Base-by-base conservation (phyloP, 2,329 filamentous ascomycete genomes). In the Xylariaceae sp. region DNA sequence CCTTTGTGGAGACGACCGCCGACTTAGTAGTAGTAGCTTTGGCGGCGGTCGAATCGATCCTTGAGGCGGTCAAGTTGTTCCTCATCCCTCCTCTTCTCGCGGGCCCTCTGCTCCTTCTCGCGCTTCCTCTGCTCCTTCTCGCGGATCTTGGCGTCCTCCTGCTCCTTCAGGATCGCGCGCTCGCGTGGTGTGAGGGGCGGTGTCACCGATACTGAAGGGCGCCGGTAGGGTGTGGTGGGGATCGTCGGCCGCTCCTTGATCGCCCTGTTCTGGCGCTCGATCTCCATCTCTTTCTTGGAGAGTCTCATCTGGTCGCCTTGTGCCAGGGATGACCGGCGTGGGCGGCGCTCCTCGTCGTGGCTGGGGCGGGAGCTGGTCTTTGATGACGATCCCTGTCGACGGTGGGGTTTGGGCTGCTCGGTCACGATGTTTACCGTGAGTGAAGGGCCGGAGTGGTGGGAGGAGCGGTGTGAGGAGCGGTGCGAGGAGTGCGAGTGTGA, bases 261-360 rank as follows among this genome's bases (percentile, higher is more conserved):
- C 40, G 62, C 60, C 21, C 59, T 59, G 37, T 71, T 71, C 38
- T 65, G 64, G 39, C 57, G 57, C 7, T 57, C 59, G 38, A 71
- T 69, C 47, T 61, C 59, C 7, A 51, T 45, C 19, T 54, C 54
- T 3, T 61, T 48, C 21, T 42, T 48, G 17, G 47, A 43, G 18
- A 53, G 50, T 23, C 57, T 56, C 5, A 56, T 44, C 16, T 56
- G 55, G 28, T 57, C 54, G 26, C 58, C 56, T 27, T 52, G 50
- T 5, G 51, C 41, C 12, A 53, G 3, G 3, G 51, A 52, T 21
- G 43, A 31, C 26, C 55, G 46, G 54, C 55, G 55, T 24, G 51
- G 55, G 32, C 52, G 51, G 18, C 56, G 40, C 45, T 56, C 52
- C 2, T 52, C 49, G 2, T 53, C 49, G 14, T 40, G 42, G 30